Evolutionary conservation across 1,284 basidiomycete genomes (phyloP), one percentile per base, ranked within the genome.

Genomic region (Moesziomyces parantarcticus): DNA sequence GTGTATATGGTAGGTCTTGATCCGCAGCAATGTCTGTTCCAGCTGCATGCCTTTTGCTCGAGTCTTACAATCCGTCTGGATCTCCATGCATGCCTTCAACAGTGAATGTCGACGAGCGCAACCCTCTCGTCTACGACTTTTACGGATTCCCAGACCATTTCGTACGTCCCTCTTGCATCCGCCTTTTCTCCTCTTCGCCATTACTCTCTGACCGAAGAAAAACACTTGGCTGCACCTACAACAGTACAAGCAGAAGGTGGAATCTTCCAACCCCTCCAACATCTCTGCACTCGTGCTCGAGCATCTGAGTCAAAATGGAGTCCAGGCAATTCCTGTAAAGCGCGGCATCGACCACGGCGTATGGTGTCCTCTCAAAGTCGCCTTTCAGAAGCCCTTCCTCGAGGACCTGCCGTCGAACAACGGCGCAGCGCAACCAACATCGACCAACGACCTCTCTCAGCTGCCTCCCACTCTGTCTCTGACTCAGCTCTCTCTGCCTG

Each of bases 341-440:
- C 76, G 86, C 8, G 86, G 86, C 0, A 70, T 85, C 34, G 86
- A 87, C 75, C 86, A 87, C 68, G 86, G 86, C 48, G 81, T 86
- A 11, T 87, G 61, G 84, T 85, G 86, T 13, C 86, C 86, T 0
- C 84, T 86, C 79, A 81, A 78, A 46, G 84, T 85, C 20, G 83
- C 83, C 8, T 85, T 87, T 54, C 75, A 78, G 25, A 50, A 13
- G 36, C 69, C 69, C 9, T 61, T 45, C 36, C 53, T 65, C 23
- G 61, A 65, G 42, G 54, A 71, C 3, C 53, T 65, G 9, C 20
- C 47, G 7, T 36, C 67, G 14, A 58, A 48, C n/a, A 41, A 65
- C 32, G 47, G 53, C 53, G 45, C 57, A 32, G 22, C 41, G 3
- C 53, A 65, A 34, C 20, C 46, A 40, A 47, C 58, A 11, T 54